A percentile compares a stretch with the other conserved stretches of the same genome.
phyloP scores from a whole-genome alignment of 75 land plant species.

The Chamaecyparis obtusa region DNA sequence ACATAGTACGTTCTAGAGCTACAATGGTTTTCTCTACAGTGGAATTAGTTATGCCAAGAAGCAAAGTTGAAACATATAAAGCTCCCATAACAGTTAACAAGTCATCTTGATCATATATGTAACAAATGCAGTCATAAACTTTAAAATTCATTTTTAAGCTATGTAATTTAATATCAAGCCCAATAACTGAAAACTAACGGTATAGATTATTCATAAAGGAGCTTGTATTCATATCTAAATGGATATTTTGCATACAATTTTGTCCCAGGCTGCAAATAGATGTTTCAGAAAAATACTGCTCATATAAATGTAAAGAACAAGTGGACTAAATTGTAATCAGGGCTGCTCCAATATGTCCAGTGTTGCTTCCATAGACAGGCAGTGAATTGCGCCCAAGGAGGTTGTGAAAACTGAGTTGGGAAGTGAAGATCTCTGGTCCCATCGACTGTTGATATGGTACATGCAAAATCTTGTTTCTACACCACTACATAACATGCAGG shows the following conservation, averaged over 20 bases:
- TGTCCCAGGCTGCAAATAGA: conserved; percentile 61
- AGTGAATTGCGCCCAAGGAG: too few relatives aligned
- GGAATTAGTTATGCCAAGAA: conserved; percentile 63
- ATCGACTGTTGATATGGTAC: too few relatives aligned
- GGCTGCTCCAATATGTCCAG: too few relatives aligned
- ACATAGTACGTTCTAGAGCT: conserved; percentile 53
- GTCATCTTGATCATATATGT: conserved; percentile 41
- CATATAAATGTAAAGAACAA: conserved; percentile 44
- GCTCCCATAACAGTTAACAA: conserved; percentile 60
- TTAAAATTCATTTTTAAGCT: neutral
- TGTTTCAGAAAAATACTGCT: conserved; percentile 51
- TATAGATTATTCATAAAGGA: neutral
- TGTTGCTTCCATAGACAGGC: too few relatives aligned
- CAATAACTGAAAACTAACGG: neutral
- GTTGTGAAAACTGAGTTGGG: too few relatives aligned
- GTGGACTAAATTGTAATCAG: too few relatives aligned
- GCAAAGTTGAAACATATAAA: conserved; percentile 55
- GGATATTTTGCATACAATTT: conserved; percentile 38
- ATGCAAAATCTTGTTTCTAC: too few relatives aligned
- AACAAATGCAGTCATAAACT: neutral
- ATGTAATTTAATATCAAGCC: neutral
- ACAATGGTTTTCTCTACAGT: conserved; percentile 60
- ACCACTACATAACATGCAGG: too few relatives aligned
- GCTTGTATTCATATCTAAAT: neutral
- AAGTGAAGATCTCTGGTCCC: too few relatives aligned